Percentiles rank a stretch among this genome's conserved stretches.
These are phyloP conservation scores for Benincasa hispida DNA, from an alignment of 306 rosid genomes.

Conservation along the genomic window DNA sequence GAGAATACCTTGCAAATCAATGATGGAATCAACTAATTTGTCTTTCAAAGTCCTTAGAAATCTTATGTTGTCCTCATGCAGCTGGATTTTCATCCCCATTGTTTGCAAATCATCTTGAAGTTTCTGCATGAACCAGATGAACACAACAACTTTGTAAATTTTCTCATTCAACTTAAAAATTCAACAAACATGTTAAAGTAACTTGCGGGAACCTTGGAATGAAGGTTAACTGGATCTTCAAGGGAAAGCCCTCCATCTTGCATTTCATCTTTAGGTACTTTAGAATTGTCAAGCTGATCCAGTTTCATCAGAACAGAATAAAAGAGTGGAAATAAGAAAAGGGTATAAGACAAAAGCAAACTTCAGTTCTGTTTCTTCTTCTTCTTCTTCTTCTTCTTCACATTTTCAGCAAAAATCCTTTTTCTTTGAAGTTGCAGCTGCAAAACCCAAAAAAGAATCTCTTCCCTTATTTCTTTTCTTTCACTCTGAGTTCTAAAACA, in stretches of 20 bases:
- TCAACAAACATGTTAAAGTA: background rate
- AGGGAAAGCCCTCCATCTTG: slow-evolving; percentile 9
- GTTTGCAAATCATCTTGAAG: slow-evolving; percentile 57
- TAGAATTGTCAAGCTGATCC: slow-evolving; percentile 1
- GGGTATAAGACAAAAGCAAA: background rate
- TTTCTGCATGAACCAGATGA: slow-evolving; percentile 36
- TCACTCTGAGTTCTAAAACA: background rate
- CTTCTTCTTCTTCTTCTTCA: background rate
- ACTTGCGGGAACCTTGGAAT: background rate
- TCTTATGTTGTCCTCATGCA: slow-evolving; percentile 56
- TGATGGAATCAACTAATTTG: slow-evolving; percentile 53
- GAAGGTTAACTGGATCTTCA: background rate
- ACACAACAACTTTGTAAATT: background rate
- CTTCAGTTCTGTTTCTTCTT: background rate
- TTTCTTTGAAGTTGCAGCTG: background rate
- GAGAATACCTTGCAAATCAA: slow-evolving; percentile 57
- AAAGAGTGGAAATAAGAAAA: background rate
- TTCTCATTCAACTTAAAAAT: background rate
- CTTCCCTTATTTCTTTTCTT: background rate
- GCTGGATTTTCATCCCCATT: slow-evolving; percentile 56
- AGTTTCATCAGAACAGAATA: background rate
- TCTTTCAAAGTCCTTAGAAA: slow-evolving; percentile 34
- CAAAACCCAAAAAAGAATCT: background rate
- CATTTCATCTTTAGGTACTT: slow-evolving; percentile 5
- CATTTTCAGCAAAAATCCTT: background rate